Evolutionary conservation across 1,284 basidiomycete species (phyloP).

Genomic region (Malassezia japonica): DNA sequence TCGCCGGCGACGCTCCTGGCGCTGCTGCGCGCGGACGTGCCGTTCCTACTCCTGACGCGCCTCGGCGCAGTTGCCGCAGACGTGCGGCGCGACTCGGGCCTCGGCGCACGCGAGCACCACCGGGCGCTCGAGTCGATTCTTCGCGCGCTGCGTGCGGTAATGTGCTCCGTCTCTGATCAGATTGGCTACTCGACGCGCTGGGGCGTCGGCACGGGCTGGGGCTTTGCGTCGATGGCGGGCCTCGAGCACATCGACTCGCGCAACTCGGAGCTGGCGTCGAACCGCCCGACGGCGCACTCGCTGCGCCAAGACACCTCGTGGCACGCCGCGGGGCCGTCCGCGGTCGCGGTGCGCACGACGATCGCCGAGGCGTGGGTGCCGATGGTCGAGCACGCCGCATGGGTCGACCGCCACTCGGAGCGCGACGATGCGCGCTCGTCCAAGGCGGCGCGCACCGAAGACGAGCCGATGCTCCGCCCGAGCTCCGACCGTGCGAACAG

Average conservation of each 20-base stretch:
- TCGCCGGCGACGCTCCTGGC: constrained; percentile 18
- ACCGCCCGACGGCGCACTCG: background rate
- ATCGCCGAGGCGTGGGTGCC: background rate
- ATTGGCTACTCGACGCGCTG: constrained; percentile 32
- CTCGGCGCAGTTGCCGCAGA: background rate
- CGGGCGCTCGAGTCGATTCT: constrained; percentile 22
- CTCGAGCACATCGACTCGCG: background rate
- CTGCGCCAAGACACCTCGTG: background rate
- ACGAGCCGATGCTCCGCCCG: background rate
- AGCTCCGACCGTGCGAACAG: background rate
- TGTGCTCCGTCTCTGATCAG: constrained; percentile 34
- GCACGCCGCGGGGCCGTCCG: constrained; percentile 2
- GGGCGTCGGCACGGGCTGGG: constrained; percentile 35
- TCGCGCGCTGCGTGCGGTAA: constrained; percentile 29
- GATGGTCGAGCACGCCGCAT: background rate
- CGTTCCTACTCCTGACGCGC: constrained; percentile 4
- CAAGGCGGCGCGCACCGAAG: background rate
- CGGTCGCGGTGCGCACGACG: background rate
- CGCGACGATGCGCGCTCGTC: background rate
- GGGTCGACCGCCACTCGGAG: background rate
- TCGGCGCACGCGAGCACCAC: background rate
- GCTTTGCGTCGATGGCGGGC: constrained; percentile 6
- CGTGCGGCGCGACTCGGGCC: background rate
- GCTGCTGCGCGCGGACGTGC: constrained; percentile 14
- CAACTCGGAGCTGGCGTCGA: background rate